These are phyloP conservation scores for Paecilomyces variotii DNA, from an alignment of 2,329 filamentous ascomycete genomes.

Conservation along the genomic window DNA sequence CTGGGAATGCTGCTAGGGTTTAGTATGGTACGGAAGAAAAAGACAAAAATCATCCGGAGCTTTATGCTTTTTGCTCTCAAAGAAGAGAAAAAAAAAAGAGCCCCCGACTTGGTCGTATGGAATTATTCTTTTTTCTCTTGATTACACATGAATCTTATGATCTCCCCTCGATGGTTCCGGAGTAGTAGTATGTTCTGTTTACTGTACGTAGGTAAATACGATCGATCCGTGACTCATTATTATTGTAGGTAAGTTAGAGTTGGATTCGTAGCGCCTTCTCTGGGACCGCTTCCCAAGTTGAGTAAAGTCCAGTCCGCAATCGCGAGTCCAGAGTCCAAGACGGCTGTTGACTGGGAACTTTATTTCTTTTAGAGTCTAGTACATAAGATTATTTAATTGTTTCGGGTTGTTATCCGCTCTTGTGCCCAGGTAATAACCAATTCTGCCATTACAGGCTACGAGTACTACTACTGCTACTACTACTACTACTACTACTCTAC, in stretches of 20 bases:
- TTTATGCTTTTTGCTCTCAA: not conserved
- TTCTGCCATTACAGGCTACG: too few relatives aligned
- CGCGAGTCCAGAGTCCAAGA: not conserved
- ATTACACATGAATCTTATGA: not conserved
- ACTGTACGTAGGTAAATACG: not conserved
- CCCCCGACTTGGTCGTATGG: not conserved
- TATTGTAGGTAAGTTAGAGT: too few relatives aligned
- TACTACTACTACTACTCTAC: too few relatives aligned
- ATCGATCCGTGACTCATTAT: not conserved
- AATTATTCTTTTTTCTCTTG: not conserved
- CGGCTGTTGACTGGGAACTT: not conserved
- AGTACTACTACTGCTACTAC: too few relatives aligned
- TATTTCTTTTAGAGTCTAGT: not conserved
- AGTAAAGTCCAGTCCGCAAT: not conserved
- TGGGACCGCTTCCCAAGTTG: not conserved
- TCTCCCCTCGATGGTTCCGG: not conserved
- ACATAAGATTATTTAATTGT: too few relatives aligned
- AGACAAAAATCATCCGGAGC: not conserved
- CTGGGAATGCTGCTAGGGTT: not conserved
- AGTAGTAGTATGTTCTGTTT: not conserved
- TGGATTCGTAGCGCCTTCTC: not conserved
- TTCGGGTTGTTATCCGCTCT: not conserved
- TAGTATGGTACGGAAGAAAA: not conserved
- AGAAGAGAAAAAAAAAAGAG: not conserved
- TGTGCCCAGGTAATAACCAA: too few relatives aligned